Evolutionary conservation across 208 protist genomes (phyloP), one percentile per base, ranked within the genome.

Genomic region (Trypanosoma platydactyli): DNA sequence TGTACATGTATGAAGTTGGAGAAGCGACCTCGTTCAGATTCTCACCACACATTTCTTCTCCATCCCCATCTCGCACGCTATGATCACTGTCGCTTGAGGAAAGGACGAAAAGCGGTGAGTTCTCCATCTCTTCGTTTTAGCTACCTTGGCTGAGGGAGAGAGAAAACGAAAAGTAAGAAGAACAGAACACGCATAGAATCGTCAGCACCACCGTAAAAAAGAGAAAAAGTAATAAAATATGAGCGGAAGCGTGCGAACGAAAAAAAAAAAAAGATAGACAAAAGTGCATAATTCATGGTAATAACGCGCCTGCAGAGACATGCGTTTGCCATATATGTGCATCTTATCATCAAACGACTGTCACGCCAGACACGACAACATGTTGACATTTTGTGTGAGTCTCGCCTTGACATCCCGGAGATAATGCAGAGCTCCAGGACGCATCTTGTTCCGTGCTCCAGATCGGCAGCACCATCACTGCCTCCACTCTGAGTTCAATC

Each of bases 31-130:
- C 33, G 33, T 38, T 11, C 5, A 38, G 3, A 38, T 38, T 38
- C 33, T 38, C 33, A 38, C 9, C 33, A 38, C 33, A 38, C 33
- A 1, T 30, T 41, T 13, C 11, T 0, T 55, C 20, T 13, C 41
- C 40, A n/a, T 12, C 27, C 24, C 11, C 33, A 5, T 46, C n/a
- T 7, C 42, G 45, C 0, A 20, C 22, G 12, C 42, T 42, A 41
- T 55, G 41, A 11, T 77, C 72, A 48, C 57, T 58, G 41, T 66
- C 58, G 22, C 71, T 76, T 40, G 49, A 30, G 18, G 72, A 78
- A 3, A 70, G 51, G 24, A 78, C 65, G 62, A 78, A 78, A 15
- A 78, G 40, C 1, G 33, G 30, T 41, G 22, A 6, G 22, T 46
- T 48, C 1, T 60, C 49, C 71, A 64, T 77, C 38, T n/a, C n/a